Conservation (phyloP, 371 early-diverging fungal genomes). For the Rhizopus arrhizus region DNA sequence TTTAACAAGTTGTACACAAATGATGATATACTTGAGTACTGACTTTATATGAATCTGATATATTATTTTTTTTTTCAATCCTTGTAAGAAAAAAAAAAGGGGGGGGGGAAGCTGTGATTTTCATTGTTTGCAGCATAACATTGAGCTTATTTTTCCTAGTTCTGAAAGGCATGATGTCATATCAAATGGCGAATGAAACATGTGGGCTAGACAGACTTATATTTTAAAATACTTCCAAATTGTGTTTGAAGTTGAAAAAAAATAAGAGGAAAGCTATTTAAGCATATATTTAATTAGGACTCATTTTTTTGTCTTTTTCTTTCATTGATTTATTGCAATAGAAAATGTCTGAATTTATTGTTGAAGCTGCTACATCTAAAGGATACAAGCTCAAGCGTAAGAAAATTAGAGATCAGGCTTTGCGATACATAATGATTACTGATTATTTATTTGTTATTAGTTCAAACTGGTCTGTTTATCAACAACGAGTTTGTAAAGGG, state of each 20-base stretch:
- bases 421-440: neutral
- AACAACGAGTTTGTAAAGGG: slow-evolving; percentile 56
- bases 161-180: neutral
- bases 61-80: too few relatives aligned
- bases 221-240: too few relatives aligned
- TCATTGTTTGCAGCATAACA: too few relatives aligned
- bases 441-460: slow-evolving; percentile 20
- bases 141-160: neutral
- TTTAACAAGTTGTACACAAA: too few relatives aligned
- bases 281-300: neutral
- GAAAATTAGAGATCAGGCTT: neutral
- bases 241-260: neutral
- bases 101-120: too few relatives aligned
- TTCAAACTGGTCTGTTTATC: slow-evolving; percentile 58
- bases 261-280: neutral
- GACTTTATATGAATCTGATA: too few relatives aligned
- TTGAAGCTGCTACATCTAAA: slow-evolving; percentile 36
- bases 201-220: too few relatives aligned
- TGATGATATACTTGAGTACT: too few relatives aligned
- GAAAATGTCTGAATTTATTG: slow-evolving; percentile 30
- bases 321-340: slow-evolving; percentile 2
- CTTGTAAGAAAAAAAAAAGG: too few relatives aligned
- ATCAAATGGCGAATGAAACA: too few relatives aligned
- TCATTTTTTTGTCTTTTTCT: slow-evolving; percentile 4
- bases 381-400: slow-evolving; percentile 47